Conservation (phyloP, 768 basidiomycete species). For the Tulasnella sp. region DNA sequence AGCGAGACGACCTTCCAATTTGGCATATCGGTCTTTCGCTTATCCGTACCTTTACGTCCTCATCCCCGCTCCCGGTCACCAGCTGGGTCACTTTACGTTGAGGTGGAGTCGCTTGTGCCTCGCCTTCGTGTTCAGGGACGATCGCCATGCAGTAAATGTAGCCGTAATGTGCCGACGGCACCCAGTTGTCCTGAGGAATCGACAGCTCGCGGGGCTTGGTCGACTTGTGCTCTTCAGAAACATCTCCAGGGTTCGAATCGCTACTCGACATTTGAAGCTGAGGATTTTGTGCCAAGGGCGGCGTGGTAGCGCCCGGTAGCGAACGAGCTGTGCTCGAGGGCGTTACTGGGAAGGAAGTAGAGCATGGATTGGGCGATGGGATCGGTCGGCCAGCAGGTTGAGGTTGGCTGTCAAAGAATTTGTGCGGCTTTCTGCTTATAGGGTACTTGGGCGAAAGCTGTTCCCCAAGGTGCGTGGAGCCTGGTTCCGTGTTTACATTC, state of each 20-base stretch:
- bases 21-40: not conserved
- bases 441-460: not conserved
- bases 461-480: slow-evolving; percentile 6
- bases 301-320: slow-evolving; percentile 29
- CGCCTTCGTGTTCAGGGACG: slow-evolving; percentile 45
- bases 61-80: slow-evolving; percentile 89
- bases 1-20: not conserved
- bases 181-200: slow-evolving; percentile 69
- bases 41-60: slow-evolving; percentile 72
- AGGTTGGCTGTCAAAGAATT: slow-evolving; percentile 91
- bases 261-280: not conserved
- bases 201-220: slow-evolving; percentile 46
- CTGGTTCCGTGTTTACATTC: not conserved
- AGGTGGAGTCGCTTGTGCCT: slow-evolving; percentile 34
- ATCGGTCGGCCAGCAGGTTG: slow-evolving; percentile 62
- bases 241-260: not conserved
- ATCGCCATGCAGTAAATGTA: slow-evolving; percentile 86
- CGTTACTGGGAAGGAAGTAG: slow-evolving; percentile 16
- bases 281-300: not conserved
- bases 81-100: slow-evolving; percentile 51
- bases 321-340: not conserved
- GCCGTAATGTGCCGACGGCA: slow-evolving; percentile 91
- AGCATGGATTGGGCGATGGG: slow-evolving; percentile 25
- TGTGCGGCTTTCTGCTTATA: slow-evolving; percentile 56
- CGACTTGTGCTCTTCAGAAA: not conserved